Base-by-base conservation (phyloP, 2,329 filamentous ascomycete species). In the Penicillium verrucosum region DNA sequence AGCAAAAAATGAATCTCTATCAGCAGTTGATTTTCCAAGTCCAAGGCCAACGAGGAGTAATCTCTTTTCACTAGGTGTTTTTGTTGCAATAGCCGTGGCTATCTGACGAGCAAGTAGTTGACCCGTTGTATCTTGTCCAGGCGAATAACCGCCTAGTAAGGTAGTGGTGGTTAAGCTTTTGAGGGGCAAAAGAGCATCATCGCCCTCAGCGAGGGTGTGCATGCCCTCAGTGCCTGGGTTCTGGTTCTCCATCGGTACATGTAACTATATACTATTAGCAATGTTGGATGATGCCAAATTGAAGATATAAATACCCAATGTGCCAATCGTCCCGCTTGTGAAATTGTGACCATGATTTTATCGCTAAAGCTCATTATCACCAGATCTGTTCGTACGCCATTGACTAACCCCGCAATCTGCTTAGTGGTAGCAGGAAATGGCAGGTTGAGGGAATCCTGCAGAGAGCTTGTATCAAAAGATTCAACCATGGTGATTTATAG, bases 41-140 rank as follows among this genome's bases (percentile, higher is more conserved):
- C 84, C 84, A 60, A 85, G 68, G 0, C 84, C 84, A 34, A 88
- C 66, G 23, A 88, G 80, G 14, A 88, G 73, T 61, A 82, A 75
- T 41, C 85, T 75, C 60, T 78, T 80, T 70, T 88, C 85, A 43
- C 79, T 76, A 6, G 90, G 86, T 51, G 89, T 82, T 60, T 86
- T 86, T 58, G 88, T 84, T 18, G 87, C 81, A 57, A 99, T 83
- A 38, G 88, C 84, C 68, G 87, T 95, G 5, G 89, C 94, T 63
- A 97, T 88, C 68, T 97, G 93, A 42, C 90, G 90, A 3, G 92
- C 92, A 68, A 95, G 88, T 1, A 97, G 84, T 72, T 97, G 92
- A 1, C 91, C 93, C 5, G 95, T 74, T 0, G 89, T 90, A 69
- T 97, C 92, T 42, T 92, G 83, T 45, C 89, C 86, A 51, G 88